Evolutionary conservation across 139 green algal genomes (phyloP).

Genomic region (Chlamydomonas incerta): DNA sequence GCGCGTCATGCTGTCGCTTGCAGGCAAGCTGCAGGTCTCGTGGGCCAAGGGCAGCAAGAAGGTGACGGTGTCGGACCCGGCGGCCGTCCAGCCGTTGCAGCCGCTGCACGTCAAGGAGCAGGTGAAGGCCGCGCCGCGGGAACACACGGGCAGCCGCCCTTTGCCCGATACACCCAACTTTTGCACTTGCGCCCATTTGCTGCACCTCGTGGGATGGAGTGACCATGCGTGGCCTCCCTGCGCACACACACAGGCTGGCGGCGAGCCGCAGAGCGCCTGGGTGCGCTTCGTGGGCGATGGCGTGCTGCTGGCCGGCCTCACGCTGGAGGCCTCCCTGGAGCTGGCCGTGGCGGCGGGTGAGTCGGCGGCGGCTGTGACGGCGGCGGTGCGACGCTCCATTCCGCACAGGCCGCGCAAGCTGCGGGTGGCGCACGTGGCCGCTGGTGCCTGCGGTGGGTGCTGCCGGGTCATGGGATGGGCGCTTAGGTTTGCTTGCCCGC

Average conservation of each 20-base stretch:
- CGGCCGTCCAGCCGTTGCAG: slow-evolving; percentile 44
- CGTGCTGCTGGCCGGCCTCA: slow-evolving; percentile 24
- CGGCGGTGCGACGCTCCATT: too few relatives aligned
- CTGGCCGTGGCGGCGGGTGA: slow-evolving; percentile 44
- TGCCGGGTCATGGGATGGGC: too few relatives aligned
- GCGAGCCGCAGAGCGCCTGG: slow-evolving; percentile 37
- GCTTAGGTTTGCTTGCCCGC: too few relatives aligned
- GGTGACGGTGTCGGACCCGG: slow-evolving; percentile 44
- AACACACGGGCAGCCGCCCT: too few relatives aligned
- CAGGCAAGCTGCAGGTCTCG: slow-evolving; percentile 67
- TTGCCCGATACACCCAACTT: too few relatives aligned
- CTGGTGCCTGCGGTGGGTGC: too few relatives aligned
- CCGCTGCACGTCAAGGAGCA: slow-evolving; percentile 37
- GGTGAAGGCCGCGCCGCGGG: neutral
- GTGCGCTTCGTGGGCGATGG: slow-evolving; percentile 60
- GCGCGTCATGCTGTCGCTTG: neutral
- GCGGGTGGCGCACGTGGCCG: too few relatives aligned
- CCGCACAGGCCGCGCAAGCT: too few relatives aligned
- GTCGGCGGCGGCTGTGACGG: too few relatives aligned
- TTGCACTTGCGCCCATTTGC: too few relatives aligned
- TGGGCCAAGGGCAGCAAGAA: slow-evolving; percentile 71
- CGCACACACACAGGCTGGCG: slow-evolving; percentile 17
- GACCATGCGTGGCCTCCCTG: too few relatives aligned
- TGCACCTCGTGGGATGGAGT: too few relatives aligned
- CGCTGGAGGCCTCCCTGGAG: slow-evolving; percentile 58